Evolutionary conservation across 164 flowering plant species (phyloP).

Genomic region (Macadamia integrifolia): DNA sequence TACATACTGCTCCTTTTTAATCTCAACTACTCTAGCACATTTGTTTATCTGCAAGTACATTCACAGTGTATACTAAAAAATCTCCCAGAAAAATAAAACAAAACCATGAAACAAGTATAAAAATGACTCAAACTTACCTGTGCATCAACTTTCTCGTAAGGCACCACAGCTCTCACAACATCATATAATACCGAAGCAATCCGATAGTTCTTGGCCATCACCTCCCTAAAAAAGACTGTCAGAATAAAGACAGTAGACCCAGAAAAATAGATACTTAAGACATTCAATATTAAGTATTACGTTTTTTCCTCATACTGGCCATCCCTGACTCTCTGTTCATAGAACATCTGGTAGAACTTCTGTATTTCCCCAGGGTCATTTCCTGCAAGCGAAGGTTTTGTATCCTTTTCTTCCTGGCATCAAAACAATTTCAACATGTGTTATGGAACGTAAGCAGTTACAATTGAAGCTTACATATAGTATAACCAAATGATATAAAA

Average conservation of each 20-base stretch:
- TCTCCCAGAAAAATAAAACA: slow-evolving; percentile 3
- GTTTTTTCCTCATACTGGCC: slow-evolving; percentile 62
- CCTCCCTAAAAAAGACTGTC: slow-evolving; percentile 51
- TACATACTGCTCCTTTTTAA: slow-evolving; percentile 55
- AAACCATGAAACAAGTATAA: neutral
- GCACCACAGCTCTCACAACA: slow-evolving; percentile 70
- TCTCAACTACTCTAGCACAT: slow-evolving; percentile 70
- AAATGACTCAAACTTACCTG: slow-evolving; percentile 40
- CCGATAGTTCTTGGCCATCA: slow-evolving; percentile 87
- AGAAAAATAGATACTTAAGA: neutral
- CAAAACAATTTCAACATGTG: slow-evolving; percentile 10
- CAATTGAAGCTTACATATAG: no score
- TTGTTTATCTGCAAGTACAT: slow-evolving; percentile 45
- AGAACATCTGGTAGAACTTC: slow-evolving; percentile 62
- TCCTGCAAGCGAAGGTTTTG: slow-evolving; percentile 38
- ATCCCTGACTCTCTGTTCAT: slow-evolving; percentile 55
- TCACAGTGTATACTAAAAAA: neutral
- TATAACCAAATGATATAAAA: no score
- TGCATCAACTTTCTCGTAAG: slow-evolving; percentile 44
- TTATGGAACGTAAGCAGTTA: neutral
- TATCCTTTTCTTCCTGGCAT: slow-evolving; percentile 72
- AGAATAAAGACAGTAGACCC: neutral
- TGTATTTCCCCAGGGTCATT: slow-evolving; percentile 77
- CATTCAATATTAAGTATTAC: slow-evolving; percentile 43
- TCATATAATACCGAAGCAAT: slow-evolving; percentile 83